These are phyloP conservation scores for Lasiosphaeris hirsuta DNA, from an alignment of 495 filamentous ascomycete genomes.

Conservation along the genomic window DNA sequence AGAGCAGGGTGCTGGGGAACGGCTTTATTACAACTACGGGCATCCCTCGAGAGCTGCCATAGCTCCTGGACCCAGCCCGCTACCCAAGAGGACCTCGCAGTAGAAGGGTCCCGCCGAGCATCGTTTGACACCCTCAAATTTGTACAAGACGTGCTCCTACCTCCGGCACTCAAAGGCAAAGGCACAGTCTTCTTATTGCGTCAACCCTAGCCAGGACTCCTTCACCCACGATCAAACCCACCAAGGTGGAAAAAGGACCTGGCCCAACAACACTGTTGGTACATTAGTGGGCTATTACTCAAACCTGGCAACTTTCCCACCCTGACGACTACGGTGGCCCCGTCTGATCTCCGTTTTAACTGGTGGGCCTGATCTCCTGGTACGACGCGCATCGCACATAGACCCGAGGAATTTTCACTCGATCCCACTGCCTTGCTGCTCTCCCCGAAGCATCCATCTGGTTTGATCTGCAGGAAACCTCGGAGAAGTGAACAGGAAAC, in stretches of 20 bases:
- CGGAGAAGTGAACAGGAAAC: conserved; percentile 12
- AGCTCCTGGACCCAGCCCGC: conserved; percentile 43
- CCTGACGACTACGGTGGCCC: conserved; percentile 9
- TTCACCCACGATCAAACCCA: conserved; percentile 5
- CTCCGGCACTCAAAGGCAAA: conserved; percentile 19
- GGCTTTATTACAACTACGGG: conserved; percentile 44
- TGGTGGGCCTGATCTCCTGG: conserved; percentile 23
- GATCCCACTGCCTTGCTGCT: conserved; percentile 12
- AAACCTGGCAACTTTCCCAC: conserved; percentile 9
- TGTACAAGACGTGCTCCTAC: conserved; percentile 33
- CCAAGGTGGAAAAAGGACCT: conserved; percentile 13
- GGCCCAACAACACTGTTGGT: conserved; percentile 12
- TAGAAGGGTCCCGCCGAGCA: conserved; percentile 37
- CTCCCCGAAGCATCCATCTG: conserved; percentile 10
- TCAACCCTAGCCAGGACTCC: conserved; percentile 6
- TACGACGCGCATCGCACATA: conserved; percentile 26
- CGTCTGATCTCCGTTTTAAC: conserved; percentile 35
- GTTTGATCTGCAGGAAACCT: conserved; percentile 32
- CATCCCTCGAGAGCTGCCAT: conserved; percentile 38
- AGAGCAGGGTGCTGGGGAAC: conserved; percentile 41
- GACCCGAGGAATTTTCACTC: conserved; percentile 16
- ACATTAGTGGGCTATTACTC: conserved; percentile 18
- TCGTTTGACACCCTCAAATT: conserved; percentile 22
- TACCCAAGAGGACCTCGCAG: conserved; percentile 20
- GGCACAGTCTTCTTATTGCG: conserved; percentile 12